Conservation (phyloP, 495 filamentous ascomycete genomes). For the Daldinia decipiens region DNA sequence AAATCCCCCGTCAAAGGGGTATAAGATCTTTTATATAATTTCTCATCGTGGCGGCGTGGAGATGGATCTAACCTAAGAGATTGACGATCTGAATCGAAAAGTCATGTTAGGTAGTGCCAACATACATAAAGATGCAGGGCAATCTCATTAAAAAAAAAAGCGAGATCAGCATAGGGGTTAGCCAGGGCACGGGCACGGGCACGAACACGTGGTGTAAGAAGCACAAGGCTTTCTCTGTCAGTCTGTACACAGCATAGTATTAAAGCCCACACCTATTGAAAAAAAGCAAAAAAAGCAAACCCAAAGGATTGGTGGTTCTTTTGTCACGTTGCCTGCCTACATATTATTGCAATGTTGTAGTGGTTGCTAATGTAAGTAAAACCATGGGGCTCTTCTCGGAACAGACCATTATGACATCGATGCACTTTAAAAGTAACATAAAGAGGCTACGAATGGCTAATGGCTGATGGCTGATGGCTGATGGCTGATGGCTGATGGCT, state of each 20-base stretch:
- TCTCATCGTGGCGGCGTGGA: conserved; percentile 7
- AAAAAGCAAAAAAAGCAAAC: not conserved
- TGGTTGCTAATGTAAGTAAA: not conserved
- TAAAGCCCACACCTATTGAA: not conserved
- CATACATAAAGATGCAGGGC: conserved; percentile 35
- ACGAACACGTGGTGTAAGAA: conserved; percentile 29
- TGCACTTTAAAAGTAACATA: not conserved
- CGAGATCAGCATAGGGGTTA: conserved; percentile 27
- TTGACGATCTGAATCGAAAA: conserved; percentile 29
- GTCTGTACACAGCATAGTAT: not conserved
- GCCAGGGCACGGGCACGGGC: conserved; percentile 6
- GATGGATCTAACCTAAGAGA: conserved; percentile 11
- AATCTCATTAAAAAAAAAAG: conserved; percentile 20
- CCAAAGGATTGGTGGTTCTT: conserved; percentile 7
- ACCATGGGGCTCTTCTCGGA: not conserved
- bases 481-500: too few species aligned
- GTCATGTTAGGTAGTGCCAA: conserved; percentile 17
- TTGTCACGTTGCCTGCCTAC: conserved; percentile 15
- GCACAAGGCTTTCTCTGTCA: conserved; percentile 6
- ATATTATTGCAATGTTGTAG: not conserved
- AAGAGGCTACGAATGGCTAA: too few species aligned
- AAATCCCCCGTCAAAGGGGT: conserved; percentile 15
- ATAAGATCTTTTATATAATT: conserved; percentile 19
- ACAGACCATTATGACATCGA: conserved; percentile 2
- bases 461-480: too few species aligned